Conservation (phyloP, 192 early-diverging fungal species). For the Spizellomyces punctatus region DNA sequence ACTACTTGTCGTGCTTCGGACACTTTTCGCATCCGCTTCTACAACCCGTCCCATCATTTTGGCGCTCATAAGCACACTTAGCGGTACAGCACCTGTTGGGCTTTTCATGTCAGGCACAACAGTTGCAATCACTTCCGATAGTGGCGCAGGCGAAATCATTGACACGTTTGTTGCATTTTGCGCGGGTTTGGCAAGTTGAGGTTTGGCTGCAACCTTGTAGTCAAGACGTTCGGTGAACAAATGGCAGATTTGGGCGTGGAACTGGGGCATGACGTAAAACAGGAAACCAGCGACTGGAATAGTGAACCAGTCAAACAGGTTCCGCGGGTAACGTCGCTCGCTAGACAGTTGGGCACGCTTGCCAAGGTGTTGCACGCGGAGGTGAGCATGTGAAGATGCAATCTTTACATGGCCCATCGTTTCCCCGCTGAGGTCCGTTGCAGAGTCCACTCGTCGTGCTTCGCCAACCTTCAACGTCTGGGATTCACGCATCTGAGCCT, state of each 20-base stretch:
- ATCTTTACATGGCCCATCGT: neutral
- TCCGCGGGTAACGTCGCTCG: constrained; percentile 31
- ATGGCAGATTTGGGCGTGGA: constrained; percentile 55
- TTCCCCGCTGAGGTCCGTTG: constrained; percentile 19
- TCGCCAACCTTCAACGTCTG: neutral
- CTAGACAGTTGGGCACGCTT: constrained; percentile 39
- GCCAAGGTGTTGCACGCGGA: constrained; percentile 48
- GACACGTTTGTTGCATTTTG: no score
- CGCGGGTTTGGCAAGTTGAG: constrained; percentile 8
- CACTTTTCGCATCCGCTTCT: no score
- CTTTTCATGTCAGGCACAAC: no score
- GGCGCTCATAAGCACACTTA: no score
- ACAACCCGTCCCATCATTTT: no score
- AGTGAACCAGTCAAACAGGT: constrained; percentile 46
- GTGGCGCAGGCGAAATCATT: no score
- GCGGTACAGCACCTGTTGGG: no score
- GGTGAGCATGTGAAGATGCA: constrained; percentile 22
- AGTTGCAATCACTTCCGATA: no score
- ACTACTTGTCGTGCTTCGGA: no score
- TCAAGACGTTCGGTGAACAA: constrained; percentile 54
- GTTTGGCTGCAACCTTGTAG: constrained; percentile 61
- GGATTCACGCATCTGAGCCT: neutral
- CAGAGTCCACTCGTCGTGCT: constrained; percentile 30
- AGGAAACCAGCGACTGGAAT: constrained; percentile 49
- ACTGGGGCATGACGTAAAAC: constrained; percentile 51